Percentiles rank a stretch among this genome's conserved stretches.
Conservation (phyloP, 1,284 basidiomycete species). For the Golubevia pallescens region DNA sequence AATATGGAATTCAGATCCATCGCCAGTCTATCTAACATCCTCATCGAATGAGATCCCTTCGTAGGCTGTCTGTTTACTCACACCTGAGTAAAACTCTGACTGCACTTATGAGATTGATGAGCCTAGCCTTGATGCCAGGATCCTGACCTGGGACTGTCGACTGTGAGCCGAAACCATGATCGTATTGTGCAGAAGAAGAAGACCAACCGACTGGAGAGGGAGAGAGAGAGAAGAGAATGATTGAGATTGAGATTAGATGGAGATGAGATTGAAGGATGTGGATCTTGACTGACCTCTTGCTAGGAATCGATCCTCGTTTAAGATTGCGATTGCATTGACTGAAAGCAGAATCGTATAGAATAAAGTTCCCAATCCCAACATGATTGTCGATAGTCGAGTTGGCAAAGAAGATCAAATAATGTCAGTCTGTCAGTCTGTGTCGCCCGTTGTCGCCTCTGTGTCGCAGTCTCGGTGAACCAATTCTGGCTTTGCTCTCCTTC, state of each 20-base stretch:
- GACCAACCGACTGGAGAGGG: constrained; percentile 83
- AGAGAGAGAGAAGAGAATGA: neutral
- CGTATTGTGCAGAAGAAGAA: constrained; percentile 68
- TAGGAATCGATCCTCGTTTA: constrained; percentile 93
- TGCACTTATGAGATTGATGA: constrained; percentile 89
- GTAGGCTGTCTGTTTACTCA: too few species aligned
- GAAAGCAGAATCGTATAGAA: constrained; percentile 73
- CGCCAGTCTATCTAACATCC: too few species aligned
- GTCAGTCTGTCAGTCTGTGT: too few species aligned
- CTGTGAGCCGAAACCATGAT: constrained; percentile 14
- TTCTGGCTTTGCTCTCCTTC: too few species aligned
- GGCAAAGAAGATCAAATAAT: too few species aligned
- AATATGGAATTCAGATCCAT: too few species aligned
- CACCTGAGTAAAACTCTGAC: constrained; percentile 89
- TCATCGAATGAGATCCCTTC: too few species aligned
- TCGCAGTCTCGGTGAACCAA: too few species aligned
- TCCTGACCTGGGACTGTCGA: constrained; percentile 16
- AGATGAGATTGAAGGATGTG: constrained; percentile 5
- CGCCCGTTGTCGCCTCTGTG: too few species aligned
- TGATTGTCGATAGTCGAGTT: too few species aligned
- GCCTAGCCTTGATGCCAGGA: constrained; percentile 77
- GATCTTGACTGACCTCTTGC: constrained; percentile 76
- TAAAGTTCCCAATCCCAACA: constrained; percentile 54
- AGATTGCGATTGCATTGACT: constrained; percentile 89
- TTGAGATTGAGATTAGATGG: constrained; percentile 1